Base-by-base conservation (phyloP, 73 alveolate genomes). In the Halteria grandinella region DNA sequence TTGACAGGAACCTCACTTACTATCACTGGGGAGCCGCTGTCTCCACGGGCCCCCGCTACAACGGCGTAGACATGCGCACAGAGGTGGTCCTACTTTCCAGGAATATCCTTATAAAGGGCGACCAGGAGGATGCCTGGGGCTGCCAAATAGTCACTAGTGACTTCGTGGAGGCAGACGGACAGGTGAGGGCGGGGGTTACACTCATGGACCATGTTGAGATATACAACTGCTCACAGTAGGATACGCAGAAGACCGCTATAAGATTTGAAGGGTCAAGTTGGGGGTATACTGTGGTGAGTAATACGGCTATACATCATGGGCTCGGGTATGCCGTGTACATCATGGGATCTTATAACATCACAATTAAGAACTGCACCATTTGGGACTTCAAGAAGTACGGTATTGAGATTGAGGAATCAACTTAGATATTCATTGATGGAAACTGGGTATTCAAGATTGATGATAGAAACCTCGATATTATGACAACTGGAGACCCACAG, bases 111-210 rank as follows among this genome's bases (percentile, higher is more conserved):
- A 76, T 80, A 0, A 36, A 39, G 43, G 85, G 84, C 12, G 34
- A 57, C 6, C 57, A 80, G 17, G 51, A 14, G 1, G 79, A 52
- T n/a, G 50, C 55, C 20, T 69, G 85, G 90, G 90, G 90, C 43
- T 58, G 75, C 41, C 74, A 80, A 17, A 41, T 80, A 0, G 77
- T 80, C 10, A 80, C 90, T 5, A 31, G 75, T 37, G 84, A 80
- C 31, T 49, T 43, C 64, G 23, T 44, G 0, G 79, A 41, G 27
- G 27, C 44, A 18, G 18, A 29, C 62, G 55, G 11, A 33, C 45
- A 77, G 36, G 44, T 62, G 10, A 17, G 32, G 44, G 79, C 32
- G 3, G 5, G 32, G 79, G 79, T 23, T 7, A 43, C 14, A 39
- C 20, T n/a, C 25, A 17, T 64, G 24, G 43, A 64, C 32, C 1